Conservation (phyloP, 2,329 filamentous ascomycete genomes). For the Sporothrix inflata region DNA sequence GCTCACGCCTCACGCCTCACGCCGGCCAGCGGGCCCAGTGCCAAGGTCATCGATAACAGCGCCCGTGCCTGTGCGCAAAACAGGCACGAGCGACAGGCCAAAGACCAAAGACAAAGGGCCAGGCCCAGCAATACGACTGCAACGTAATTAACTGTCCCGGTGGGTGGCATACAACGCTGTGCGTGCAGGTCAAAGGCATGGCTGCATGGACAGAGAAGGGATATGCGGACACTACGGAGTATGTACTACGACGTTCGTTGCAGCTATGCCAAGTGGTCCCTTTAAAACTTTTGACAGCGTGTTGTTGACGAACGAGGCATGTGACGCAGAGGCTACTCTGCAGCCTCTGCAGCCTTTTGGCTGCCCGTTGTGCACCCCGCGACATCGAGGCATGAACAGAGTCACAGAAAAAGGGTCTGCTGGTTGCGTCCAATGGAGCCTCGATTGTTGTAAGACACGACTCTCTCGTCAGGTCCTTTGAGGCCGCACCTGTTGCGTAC, state of each 20-base stretch:
- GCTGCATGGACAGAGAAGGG: neutral
- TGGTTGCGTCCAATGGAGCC: conserved; percentile 9
- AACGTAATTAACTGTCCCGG: neutral
- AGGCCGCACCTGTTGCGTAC: neutral
- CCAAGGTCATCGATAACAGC: neutral
- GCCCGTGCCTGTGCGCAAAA: too few species aligned
- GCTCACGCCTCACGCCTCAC: neutral
- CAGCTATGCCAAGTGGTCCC: neutral
- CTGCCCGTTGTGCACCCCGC: neutral
- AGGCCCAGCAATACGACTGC: neutral
- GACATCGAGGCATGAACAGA: neutral
- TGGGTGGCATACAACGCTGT: neutral
- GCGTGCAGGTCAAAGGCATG: neutral
- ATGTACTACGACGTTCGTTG: too few species aligned
- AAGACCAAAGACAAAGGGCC: neutral
- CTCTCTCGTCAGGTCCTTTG: neutral
- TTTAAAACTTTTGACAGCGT: neutral
- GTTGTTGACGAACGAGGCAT: conserved; percentile 1
- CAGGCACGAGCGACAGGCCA: too few species aligned
- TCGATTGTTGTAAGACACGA: neutral
- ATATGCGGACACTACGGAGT: neutral
- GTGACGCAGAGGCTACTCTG: neutral
- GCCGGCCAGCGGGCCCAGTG: neutral
- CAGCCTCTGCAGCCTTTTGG: too few species aligned
- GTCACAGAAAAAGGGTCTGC: neutral